Conservation (phyloP, 805 yeast species). For the Candida boleticola region DNA sequence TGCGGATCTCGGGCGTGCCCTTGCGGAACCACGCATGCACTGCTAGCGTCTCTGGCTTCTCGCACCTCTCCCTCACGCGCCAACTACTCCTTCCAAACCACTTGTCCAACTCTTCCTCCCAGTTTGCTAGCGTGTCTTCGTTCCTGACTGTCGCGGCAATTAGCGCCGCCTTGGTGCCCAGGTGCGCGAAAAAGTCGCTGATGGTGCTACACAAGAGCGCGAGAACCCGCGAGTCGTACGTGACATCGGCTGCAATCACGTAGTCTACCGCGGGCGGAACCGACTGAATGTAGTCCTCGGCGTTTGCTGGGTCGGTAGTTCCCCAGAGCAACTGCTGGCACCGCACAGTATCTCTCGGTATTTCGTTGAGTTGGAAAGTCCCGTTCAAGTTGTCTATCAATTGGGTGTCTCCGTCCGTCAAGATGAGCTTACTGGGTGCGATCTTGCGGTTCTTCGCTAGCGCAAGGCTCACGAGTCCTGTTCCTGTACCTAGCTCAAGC, state of each 20-base stretch:
- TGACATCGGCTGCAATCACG: conserved; percentile 82
- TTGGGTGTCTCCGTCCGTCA: conserved; percentile 69
- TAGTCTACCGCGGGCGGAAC: conserved; percentile 38
- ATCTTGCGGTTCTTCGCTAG: conserved; percentile 25
- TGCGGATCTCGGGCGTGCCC: conserved; percentile 26
- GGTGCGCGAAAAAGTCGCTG: conserved; percentile 26
- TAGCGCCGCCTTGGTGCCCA: conserved; percentile 31
- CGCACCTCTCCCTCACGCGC: conserved; percentile 1
- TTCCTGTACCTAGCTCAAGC: conserved; percentile 85
- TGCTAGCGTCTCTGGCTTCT: not conserved
- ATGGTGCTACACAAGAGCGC: conserved; percentile 54
- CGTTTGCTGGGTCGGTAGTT: conserved; percentile 18
- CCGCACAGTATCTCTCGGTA: conserved; percentile 7
- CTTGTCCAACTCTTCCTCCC: conserved; percentile 26
- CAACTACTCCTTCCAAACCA: conserved; percentile 12
- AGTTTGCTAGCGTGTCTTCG: conserved; percentile 25
- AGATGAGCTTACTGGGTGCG: conserved; percentile 26
- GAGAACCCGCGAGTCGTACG: conserved; percentile 68
- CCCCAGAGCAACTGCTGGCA: conserved; percentile 57
- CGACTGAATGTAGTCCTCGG: conserved; percentile 36
- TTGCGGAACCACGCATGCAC: conserved; percentile 23
- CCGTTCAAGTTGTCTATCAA: conserved; percentile 46
- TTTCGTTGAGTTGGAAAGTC: conserved; percentile 46
- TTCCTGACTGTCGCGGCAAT: conserved; percentile 81
- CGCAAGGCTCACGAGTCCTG: conserved; percentile 72